A percentile compares a stretch with the other conserved stretches of the same genome.
Evolutionary conservation across 176 grass and related monocot genomes (phyloP).

Genomic region (Otatea glauca): DNA sequence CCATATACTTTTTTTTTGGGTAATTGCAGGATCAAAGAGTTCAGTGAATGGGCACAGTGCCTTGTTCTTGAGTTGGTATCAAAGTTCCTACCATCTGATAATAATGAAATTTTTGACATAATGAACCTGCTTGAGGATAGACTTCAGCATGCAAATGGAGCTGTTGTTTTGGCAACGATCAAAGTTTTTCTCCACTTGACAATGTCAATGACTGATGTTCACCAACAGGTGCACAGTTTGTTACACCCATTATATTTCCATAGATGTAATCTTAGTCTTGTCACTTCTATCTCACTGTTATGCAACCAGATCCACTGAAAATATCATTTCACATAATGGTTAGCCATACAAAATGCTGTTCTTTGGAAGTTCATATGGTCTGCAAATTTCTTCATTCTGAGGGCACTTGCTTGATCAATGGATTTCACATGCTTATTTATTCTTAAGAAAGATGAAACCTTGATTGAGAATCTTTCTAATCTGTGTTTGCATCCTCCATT

Average conservation of each 20-base stretch:
- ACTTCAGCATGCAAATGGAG: conserved; percentile 99
- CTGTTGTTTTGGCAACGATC: conserved; percentile 98
- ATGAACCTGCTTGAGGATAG: conserved; percentile 99
- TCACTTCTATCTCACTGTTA: background rate
- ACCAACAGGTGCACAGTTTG: conserved; percentile 81
- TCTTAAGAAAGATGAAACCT: conserved; percentile 4
- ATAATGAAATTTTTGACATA: conserved; percentile 92
- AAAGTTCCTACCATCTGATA: conserved; percentile 94
- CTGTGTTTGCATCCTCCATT: conserved; percentile 33
- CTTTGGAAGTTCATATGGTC: conserved; percentile 15
- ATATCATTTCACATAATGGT: conserved; percentile 7
- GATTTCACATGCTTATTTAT: conserved; percentile 6
- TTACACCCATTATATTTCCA: conserved; percentile 21
- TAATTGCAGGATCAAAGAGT: conserved; percentile 84
- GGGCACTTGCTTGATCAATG: conserved; percentile 5
- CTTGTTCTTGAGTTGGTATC: conserved; percentile 80
- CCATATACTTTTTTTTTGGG: background rate
- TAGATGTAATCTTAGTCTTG: background rate
- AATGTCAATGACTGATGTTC: conserved; percentile 99
- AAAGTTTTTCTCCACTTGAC: conserved; percentile 99
- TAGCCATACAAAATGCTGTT: background rate
- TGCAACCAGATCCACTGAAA: conserved; percentile 28
- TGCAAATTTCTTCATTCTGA: conserved; percentile 10
- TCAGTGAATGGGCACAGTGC: conserved; percentile 99
- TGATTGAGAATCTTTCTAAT: conserved; percentile 37